Conservation (phyloP, 2,329 filamentous ascomycete species). For the Aspergillus transmontanensis region DNA sequence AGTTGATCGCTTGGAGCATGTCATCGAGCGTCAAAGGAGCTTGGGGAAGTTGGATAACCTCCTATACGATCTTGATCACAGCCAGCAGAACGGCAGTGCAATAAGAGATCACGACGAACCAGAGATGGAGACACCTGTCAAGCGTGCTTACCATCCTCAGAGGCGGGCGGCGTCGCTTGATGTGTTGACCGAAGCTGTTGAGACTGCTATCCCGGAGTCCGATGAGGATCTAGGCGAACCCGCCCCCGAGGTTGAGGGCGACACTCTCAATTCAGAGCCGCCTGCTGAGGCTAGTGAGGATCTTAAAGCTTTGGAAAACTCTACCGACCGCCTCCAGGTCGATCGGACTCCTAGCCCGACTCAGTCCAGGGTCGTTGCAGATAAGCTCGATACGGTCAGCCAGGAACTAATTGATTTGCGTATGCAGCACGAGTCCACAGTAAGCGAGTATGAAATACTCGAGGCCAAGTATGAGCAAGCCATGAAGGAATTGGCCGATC, state of each 20-base stretch:
- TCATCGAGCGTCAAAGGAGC: conserved; percentile 92
- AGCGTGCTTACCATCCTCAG: conserved; percentile 28
- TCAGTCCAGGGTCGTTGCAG: conserved; percentile 81
- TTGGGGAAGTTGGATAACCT: conserved; percentile 92
- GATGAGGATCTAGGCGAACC: conserved; percentile 44
- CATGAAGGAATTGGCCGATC: conserved; percentile 75
- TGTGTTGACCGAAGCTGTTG: conserved; percentile 47
- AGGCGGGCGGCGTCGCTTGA: conserved; percentile 42
- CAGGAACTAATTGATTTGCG: conserved; percentile 90
- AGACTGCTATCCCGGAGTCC: conserved; percentile 49
- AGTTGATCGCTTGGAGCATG: conserved; percentile 89
- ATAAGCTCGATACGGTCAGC: conserved; percentile 88
- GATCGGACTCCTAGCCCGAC: conserved; percentile 66
- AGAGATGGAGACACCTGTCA: conserved; percentile 18
- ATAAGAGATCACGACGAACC: conserved; percentile 22
- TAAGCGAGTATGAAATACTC: conserved; percentile 79
- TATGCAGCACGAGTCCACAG: conserved; percentile 82
- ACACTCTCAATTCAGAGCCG: conserved; percentile 8
- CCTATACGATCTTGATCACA: conserved; percentile 79
- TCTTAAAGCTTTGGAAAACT: conserved; percentile 39
- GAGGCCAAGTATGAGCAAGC: conserved; percentile 90
- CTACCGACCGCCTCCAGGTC: conserved; percentile 30
- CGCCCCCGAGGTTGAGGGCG: conserved; percentile 25
- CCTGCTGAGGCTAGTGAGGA: conserved; percentile 32
- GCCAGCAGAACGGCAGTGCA: conserved; percentile 60